Evolutionary conservation across 192 early-diverging fungal species (phyloP), one percentile per base, ranked within the genome.

Genomic region (Chytriomyces sp.): DNA sequence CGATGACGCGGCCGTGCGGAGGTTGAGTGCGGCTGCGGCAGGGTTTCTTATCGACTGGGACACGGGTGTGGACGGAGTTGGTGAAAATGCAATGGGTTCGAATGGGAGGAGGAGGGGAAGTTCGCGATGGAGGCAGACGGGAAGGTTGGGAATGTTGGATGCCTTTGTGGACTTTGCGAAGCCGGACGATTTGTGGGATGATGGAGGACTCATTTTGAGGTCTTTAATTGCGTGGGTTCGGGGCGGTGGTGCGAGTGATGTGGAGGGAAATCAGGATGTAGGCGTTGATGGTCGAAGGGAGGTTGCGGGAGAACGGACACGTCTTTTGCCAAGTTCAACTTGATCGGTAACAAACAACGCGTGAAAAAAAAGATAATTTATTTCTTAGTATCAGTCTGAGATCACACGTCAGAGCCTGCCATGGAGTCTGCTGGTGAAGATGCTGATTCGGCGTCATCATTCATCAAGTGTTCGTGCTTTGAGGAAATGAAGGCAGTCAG

Each of bases 181-280:
- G 57, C 60, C 60, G 24, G 61, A 63, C 62, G 71, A 73, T 46
- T 62, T 73, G 20, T 73, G 53, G 53, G 44, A 73, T 10, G 71
- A 73, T 73, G 71, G 16, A 7, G 43, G 8, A 18, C 28, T 73
- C 28, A 46, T 62, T 16, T 62, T 61, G n/a, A 20, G 60, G 60
- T 23, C 71, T 62, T 60, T 9, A 43, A 16, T 60, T n/a, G 71
- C 8, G 71, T 43, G 8, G 44, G 28, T 16, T 16, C 9, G 69
- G 46, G 69, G 35, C 2, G 35, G 35, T 35, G 35, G 35, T 35
- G 2, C 35, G 35, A 2, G 35, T 35, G 35, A 35, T 35, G 35
- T 35, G 35, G 0, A 35, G 35, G 35, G 35, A 35, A 35, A 35
- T 35, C 35, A 35, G 35, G 2, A 35, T 35, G 35, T 35, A 35